A percentile compares a stretch with the other conserved stretches of the same genome.
These are phyloP conservation scores for Rosa persica DNA, from an alignment of 306 rosid species.

Conservation along the genomic window DNA sequence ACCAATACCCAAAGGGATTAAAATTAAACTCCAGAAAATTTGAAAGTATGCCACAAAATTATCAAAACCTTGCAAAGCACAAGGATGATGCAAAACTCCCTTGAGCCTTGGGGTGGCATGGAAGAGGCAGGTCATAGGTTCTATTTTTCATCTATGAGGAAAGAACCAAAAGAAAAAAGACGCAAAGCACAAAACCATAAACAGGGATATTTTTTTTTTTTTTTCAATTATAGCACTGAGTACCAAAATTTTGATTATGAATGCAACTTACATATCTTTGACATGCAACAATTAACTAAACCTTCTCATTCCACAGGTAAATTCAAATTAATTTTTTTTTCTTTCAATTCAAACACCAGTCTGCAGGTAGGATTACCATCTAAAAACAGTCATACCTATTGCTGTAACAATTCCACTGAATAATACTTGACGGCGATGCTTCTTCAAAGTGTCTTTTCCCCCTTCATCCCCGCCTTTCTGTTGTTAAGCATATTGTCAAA, in stretches of 20 bases:
- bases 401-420: slow-evolving; percentile 88
- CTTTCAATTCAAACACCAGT: slow-evolving; percentile 9
- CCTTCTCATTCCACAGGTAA: background rate
- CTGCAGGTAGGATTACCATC: slow-evolving; percentile 22
- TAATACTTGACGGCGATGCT: slow-evolving; percentile 90
- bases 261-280: background rate
- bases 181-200: background rate
- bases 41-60: background rate
- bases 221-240: background rate
- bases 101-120: background rate
- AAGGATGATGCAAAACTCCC: background rate
- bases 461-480: slow-evolving; percentile 77
- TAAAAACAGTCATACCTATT: slow-evolving; percentile 57
- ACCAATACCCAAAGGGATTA: background rate
- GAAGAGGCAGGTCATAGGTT: background rate
- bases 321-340: background rate
- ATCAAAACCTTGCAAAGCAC: background rate
- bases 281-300: background rate
- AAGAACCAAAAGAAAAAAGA: background rate
- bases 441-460: slow-evolving; percentile 84
- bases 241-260: background rate
- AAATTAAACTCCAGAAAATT: background rate
- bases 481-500: slow-evolving; percentile 41
- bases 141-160: background rate
- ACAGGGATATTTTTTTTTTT: background rate